These are phyloP conservation scores for Meripilus lineatus DNA, from an alignment of 1,284 basidiomycete genomes.

Conservation along the genomic window DNA sequence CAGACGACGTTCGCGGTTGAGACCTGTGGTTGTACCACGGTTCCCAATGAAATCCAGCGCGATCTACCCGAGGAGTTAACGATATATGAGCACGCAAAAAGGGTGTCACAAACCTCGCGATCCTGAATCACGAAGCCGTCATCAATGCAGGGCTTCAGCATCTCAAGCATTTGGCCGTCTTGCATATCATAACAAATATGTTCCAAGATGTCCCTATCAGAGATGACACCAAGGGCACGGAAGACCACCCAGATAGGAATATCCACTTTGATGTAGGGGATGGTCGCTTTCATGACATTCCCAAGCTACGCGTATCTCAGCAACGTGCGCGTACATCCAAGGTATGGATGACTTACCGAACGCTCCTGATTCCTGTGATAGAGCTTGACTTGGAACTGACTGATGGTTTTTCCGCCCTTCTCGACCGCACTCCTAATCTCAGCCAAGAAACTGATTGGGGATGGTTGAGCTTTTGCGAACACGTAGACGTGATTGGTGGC, in stretches of 20 bases:
- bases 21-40: constrained; percentile 92
- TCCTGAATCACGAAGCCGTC: constrained; percentile 99
- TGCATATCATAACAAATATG: constrained; percentile 99
- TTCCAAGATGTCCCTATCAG: constrained; percentile 95
- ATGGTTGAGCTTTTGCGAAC: constrained; percentile 97
- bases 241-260: constrained; percentile 99
- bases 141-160: constrained; percentile 98
- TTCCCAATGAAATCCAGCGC: constrained; percentile 98
- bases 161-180: constrained; percentile 94
- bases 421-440: constrained; percentile 98
- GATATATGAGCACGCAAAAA: constrained; percentile 4
- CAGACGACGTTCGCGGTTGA: constrained; percentile 89
- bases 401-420: constrained; percentile 97
- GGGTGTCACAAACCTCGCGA: constrained; percentile 63
- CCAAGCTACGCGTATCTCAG: constrained; percentile 50
- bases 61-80: constrained; percentile 31
- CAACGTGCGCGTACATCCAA: neutral
- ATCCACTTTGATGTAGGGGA: constrained; percentile 98
- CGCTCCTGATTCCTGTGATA: constrained; percentile 87
- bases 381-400: constrained; percentile 98
- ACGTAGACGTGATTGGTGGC: constrained; percentile 99
- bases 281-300: constrained; percentile 94
- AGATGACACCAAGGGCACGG: constrained; percentile 95
- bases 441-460: constrained; percentile 92
- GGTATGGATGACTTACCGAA: constrained; percentile 48